A percentile compares a stretch with the other conserved stretches of the same genome.
phyloP scores from a whole-genome alignment of 768 basidiomycete species.

The Kondoa malvinella region DNA sequence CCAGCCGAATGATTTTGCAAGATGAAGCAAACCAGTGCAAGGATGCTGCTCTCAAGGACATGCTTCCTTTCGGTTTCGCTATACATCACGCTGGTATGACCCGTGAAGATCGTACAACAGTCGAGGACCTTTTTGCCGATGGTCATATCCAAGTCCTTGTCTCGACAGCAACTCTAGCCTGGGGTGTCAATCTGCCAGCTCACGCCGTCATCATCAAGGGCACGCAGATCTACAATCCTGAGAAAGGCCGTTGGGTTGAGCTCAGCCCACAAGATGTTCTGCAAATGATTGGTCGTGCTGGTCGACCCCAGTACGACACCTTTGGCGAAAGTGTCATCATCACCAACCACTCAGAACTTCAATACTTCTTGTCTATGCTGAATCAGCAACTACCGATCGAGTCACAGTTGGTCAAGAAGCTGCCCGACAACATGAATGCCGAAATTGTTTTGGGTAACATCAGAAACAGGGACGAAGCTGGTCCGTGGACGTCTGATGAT shows the following conservation, averaged over 20 bases:
- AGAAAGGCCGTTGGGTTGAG: constrained; percentile 95
- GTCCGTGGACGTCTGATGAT: constrained; percentile 79
- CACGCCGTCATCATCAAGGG: constrained; percentile 99
- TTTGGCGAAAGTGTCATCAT: constrained; percentile 97
- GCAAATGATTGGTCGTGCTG: constrained; percentile 96
- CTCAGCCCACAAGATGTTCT: constrained; percentile 87
- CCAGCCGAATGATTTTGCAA: constrained; percentile 71
- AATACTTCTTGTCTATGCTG: constrained; percentile 85
- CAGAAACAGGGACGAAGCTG: constrained; percentile 87
- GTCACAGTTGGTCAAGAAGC: constrained; percentile 73
- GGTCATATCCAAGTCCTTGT: constrained; percentile 85
- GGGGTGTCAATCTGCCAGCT: constrained; percentile 97
- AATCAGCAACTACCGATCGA: constrained; percentile 98
- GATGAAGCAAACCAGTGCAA: constrained; percentile 67
- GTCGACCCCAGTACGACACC: constrained; percentile 91
- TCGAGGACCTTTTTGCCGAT: constrained; percentile 86
- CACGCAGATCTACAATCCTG: constrained; percentile 98
- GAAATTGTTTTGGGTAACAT: constrained; percentile 92
- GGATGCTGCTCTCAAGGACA: constrained; percentile 65
- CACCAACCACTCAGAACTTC: constrained; percentile 89
- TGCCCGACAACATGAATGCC: constrained; percentile 91
- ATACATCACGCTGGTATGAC: constrained; percentile 98
- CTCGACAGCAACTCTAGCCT: constrained; percentile 93
- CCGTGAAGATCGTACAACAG: constrained; percentile 69
- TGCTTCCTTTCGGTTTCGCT: constrained; percentile 89